Percentiles rank a stretch among this genome's conserved stretches.
Evolutionary conservation across 2,329 filamentous ascomycete species (phyloP).

Genomic region (Stemphylium beticola): DNA sequence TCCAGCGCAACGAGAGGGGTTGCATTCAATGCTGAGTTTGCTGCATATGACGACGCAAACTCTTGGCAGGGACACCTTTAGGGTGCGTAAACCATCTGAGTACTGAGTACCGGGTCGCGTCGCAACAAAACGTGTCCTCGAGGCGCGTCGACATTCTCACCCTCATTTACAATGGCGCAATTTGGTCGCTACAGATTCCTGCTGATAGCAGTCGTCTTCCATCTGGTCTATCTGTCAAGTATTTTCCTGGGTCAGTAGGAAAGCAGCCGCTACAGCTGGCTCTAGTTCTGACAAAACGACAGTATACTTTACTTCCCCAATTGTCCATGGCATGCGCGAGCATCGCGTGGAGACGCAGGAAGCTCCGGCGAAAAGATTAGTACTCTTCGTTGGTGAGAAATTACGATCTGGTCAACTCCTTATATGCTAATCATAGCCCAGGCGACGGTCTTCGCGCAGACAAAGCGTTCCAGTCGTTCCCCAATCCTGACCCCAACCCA

Average conservation of each 20-base stretch:
- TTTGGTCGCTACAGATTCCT: constrained; percentile 80
- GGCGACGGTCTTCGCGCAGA: constrained; percentile 94
- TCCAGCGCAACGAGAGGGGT: not conserved
- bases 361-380: constrained; percentile 85
- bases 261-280: too few species aligned
- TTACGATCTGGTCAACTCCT: not conserved
- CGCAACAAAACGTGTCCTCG: constrained; percentile 28
- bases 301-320: constrained; percentile 66
- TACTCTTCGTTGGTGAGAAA: constrained; percentile 82
- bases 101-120: constrained; percentile 27
- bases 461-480: constrained; percentile 94
- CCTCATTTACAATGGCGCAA: constrained; percentile 54
- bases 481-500: constrained; percentile 74
- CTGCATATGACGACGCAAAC: constrained; percentile 7
- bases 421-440: constrained; percentile 23
- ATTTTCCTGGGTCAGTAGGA: constrained; percentile 66
- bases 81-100: constrained; percentile 33
- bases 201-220: constrained; percentile 87
- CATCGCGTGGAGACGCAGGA: constrained; percentile 73
- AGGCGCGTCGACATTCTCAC: constrained; percentile 33
- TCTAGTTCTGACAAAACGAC: not conserved
- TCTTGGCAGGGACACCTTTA: constrained; percentile 29
- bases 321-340: constrained; percentile 92
- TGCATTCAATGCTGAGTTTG: not conserved
- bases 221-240: constrained; percentile 83